These are phyloP conservation scores for Silene conica DNA, from an alignment of 148 eudicot genomes.

Conservation along the genomic window DNA sequence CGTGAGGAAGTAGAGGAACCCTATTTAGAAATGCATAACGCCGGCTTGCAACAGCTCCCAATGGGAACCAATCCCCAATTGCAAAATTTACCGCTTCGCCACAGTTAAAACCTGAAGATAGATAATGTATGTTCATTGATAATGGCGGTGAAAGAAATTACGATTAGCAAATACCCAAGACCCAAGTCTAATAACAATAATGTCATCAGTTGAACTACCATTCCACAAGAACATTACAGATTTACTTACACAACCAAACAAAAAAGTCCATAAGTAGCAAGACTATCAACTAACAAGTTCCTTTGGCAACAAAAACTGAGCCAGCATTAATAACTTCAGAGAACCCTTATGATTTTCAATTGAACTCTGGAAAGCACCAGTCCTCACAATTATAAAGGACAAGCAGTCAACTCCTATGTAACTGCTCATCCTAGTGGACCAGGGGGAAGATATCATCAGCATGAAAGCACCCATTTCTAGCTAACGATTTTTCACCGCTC, in stretches of 20 bases:
- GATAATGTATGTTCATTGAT: background rate
- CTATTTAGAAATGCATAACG: conserved; percentile 92
- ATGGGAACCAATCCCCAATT: conserved; percentile 87
- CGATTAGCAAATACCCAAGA: background rate
- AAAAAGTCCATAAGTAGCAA: background rate
- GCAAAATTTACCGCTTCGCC: conserved; percentile 99
- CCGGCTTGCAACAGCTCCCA: conserved; percentile 81
- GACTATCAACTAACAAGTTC: background rate
- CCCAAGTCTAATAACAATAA: background rate
- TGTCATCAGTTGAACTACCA: background rate
- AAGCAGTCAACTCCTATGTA: too few relatives aligned
- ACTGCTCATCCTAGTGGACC: too few relatives aligned
- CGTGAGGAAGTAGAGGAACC: conserved; percentile 85
- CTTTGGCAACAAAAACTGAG: background rate
- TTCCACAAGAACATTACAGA: background rate
- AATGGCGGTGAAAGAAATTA: conserved; percentile 2
- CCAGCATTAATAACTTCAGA: background rate
- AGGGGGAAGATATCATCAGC: too few relatives aligned
- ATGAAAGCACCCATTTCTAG: too few relatives aligned
- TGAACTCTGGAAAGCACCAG: background rate
- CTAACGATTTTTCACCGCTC: too few relatives aligned
- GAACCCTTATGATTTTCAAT: background rate
- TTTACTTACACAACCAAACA: background rate
- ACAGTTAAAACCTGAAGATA: conserved; percentile 80
- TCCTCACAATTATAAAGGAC: background rate